A percentile compares a stretch with the other conserved stretches of the same genome.
Conservation (phyloP, 1,139 yeast species). For the Suhomyces wounanorum region DNA sequence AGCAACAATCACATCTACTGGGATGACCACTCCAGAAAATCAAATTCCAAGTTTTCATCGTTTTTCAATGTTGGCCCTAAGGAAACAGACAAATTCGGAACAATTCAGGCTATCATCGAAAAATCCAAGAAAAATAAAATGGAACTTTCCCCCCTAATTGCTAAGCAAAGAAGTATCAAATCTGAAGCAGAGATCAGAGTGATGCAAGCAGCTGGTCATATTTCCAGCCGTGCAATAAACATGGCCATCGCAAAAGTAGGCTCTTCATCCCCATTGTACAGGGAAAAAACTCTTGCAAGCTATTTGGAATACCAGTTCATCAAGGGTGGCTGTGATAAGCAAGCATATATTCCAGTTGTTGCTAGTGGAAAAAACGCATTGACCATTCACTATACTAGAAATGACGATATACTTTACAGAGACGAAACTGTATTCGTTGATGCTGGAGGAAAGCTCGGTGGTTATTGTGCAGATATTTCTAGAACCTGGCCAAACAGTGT, state of each 20-base stretch:
- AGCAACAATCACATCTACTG: slow-evolving; percentile 51
- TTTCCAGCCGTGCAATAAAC: slow-evolving; percentile 82
- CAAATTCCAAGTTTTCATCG: slow-evolving; percentile 14
- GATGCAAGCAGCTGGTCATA: slow-evolving; percentile 80
- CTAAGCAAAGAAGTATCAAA: slow-evolving; percentile 66
- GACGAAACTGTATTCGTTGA: slow-evolving; percentile 90
- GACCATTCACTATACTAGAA: slow-evolving; percentile 87
- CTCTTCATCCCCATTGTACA: slow-evolving; percentile 46
- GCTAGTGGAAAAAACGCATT: slow-evolving; percentile 90
- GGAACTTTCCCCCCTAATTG: slow-evolving; percentile 51
- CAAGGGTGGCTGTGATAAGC: slow-evolving; percentile 82
- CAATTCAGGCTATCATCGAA: slow-evolving; percentile 25
- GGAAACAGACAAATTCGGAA: slow-evolving; percentile 8
- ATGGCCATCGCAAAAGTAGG: slow-evolving; percentile 70
- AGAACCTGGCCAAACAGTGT: slow-evolving; percentile 90
- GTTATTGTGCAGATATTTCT: slow-evolving; percentile 94
- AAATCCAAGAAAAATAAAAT: slow-evolving; percentile 37
- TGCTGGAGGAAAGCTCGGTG: slow-evolving; percentile 93
- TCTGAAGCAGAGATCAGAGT: slow-evolving; percentile 73
- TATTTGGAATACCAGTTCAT: slow-evolving; percentile 81
- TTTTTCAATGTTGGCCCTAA: slow-evolving; percentile 15
- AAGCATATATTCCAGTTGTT: slow-evolving; percentile 94
- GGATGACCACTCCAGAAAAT: slow-evolving; percentile 41
- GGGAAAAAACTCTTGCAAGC: slow-evolving; percentile 81
- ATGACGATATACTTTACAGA: slow-evolving; percentile 71